Percentiles rank a stretch among this genome's conserved stretches.
These are phyloP conservation scores for Pseudocercospora cruenta DNA, from an alignment of 2,329 filamentous ascomycete species.

Conservation along the genomic window DNA sequence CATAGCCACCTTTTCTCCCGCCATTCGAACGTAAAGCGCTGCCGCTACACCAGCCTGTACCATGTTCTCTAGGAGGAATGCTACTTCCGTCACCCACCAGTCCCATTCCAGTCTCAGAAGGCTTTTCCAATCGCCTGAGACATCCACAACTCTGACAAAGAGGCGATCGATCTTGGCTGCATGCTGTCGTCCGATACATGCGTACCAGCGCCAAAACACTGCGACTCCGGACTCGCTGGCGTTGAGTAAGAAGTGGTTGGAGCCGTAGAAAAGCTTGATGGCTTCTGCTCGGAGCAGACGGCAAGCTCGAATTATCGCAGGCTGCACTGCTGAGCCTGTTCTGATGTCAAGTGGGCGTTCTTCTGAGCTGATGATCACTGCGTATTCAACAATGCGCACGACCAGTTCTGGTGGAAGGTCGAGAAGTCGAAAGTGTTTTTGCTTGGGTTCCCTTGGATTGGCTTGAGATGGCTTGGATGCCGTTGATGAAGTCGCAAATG, in stretches of 20 bases:
- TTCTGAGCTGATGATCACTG: background rate
- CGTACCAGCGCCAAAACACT: background rate
- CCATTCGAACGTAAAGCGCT: background rate
- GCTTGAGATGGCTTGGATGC: background rate
- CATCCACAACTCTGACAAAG: too few species aligned
- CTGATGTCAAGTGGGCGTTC: background rate
- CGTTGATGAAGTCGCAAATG: too few species aligned
- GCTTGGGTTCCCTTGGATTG: background rate
- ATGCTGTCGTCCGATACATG: background rate
- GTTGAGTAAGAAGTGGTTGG: background rate
- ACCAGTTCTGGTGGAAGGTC: background rate
- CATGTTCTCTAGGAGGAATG: too few species aligned
- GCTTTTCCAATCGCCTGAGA: too few species aligned
- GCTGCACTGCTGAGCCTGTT: background rate
- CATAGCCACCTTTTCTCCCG: background rate
- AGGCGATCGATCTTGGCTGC: background rate
- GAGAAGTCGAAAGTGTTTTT: background rate
- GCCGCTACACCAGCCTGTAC: too few species aligned
- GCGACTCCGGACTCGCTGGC: too few species aligned
- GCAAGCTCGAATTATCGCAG: slow-evolving; percentile 3
- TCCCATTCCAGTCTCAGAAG: background rate
- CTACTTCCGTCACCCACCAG: background rate
- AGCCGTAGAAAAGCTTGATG: background rate
- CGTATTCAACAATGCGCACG: background rate
- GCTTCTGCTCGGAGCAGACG: background rate